These are phyloP conservation scores for Turnera subulata DNA, from an alignment of 345 rosid species.

Conservation along the genomic window DNA sequence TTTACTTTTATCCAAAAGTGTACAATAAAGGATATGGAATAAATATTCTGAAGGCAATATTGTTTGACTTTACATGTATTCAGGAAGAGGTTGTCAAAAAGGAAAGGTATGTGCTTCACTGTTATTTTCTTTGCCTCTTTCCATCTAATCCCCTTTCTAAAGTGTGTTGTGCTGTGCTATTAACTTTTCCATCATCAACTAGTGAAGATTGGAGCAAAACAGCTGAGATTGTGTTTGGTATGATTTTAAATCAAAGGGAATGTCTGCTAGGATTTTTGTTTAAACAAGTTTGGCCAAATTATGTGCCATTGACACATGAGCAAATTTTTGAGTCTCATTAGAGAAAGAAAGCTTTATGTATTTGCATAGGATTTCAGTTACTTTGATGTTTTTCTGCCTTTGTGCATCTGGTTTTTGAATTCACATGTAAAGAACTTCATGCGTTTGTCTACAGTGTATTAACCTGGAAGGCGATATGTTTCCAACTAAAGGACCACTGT, in stretches of 20 bases:
- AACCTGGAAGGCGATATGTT: too few relatives aligned
- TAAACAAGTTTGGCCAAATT: too few relatives aligned
- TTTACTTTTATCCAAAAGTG: not conserved
- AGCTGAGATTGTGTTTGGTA: not conserved
- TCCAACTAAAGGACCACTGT: too few relatives aligned
- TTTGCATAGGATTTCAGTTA: too few relatives aligned
- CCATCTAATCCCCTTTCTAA: not conserved
- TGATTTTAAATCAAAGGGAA: not conserved
- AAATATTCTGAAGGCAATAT: not conserved
- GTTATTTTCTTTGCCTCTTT: not conserved
- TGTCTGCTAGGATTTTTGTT: not conserved
- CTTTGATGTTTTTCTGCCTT: too few relatives aligned
- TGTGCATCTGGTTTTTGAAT: too few relatives aligned
- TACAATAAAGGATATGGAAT: too few relatives aligned
- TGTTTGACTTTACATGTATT: not conserved
- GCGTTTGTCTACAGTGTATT: too few relatives aligned
- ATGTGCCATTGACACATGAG: too few relatives aligned
- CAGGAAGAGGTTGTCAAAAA: slow-evolving; percentile 32
- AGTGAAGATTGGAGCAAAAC: not conserved
- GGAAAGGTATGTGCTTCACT: slow-evolving; percentile 42
- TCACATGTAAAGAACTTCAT: too few relatives aligned
- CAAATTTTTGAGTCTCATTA: too few relatives aligned
- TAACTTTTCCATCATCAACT: not conserved
- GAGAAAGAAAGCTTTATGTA: too few relatives aligned
- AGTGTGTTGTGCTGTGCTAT: not conserved